Evolutionary conservation across 306 rosid genomes (phyloP).

Genomic region (Pueraria montana): DNA sequence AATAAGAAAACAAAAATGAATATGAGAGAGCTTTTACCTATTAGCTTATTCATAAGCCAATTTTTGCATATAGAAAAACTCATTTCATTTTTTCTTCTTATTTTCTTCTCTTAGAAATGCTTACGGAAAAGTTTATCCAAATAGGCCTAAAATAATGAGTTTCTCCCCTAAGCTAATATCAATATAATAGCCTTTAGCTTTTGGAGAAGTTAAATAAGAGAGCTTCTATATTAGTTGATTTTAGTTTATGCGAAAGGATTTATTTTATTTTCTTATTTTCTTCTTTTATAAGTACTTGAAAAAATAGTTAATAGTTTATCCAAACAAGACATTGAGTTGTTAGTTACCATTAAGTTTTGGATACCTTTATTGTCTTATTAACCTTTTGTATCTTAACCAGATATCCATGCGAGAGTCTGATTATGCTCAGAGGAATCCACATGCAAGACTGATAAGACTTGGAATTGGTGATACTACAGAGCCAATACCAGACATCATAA

Average conservation of each 20-base stretch:
- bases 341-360: too few species aligned
- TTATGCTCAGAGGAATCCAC: conserved; percentile 24
- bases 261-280: background rate
- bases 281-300: background rate
- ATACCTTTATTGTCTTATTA: background rate
- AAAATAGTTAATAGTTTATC: background rate
- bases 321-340: background rate
- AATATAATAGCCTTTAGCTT: background rate
- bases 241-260: background rate
- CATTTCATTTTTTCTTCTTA: too few species aligned
- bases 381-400: background rate
- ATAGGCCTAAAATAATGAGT: too few species aligned
- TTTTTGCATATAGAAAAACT: too few species aligned
- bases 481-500: conserved; percentile 69
- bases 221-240: background rate
- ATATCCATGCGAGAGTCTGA: background rate
- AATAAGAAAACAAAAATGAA: too few species aligned
- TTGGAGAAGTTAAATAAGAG: background rate
- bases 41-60: too few species aligned
- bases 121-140: too few species aligned
- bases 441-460: conserved; percentile 25
- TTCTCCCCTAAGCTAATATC: too few species aligned
- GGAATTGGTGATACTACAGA: conserved; percentile 79
- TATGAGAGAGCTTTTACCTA: too few species aligned
- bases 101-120: too few species aligned